Evolutionary conservation across 768 basidiomycete species (phyloP).

Genomic region (Xerocomellus amylosporus): DNA sequence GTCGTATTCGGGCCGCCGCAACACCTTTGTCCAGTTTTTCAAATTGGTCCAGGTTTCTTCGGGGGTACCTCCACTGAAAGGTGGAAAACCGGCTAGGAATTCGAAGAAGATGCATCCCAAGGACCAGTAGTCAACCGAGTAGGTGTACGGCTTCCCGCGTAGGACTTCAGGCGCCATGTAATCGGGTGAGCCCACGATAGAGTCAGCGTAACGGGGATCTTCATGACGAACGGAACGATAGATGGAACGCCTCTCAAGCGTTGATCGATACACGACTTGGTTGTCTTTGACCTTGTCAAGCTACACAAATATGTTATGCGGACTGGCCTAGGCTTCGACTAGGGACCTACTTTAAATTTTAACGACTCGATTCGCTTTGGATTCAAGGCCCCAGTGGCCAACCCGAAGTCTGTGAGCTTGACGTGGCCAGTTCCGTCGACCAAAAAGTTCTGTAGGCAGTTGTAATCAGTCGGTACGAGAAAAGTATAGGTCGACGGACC

Average conservation of each 20-base stretch:
- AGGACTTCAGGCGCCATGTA: slow-evolving; percentile 98
- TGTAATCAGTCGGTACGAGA: background rate
- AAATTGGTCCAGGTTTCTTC: slow-evolving; percentile 99
- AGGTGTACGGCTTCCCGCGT: slow-evolving; percentile 91
- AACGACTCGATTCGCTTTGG: slow-evolving; percentile 92
- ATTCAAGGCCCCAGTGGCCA: slow-evolving; percentile 94
- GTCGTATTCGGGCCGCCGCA: slow-evolving; percentile 93
- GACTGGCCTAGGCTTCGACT: background rate
- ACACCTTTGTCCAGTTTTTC: slow-evolving; percentile 94
- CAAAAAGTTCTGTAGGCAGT: slow-evolving; percentile 76
- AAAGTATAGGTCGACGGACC: slow-evolving; percentile 43
- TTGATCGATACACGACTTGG: slow-evolving; percentile 84
- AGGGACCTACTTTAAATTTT: slow-evolving; percentile 71
- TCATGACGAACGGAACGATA: slow-evolving; percentile 90
- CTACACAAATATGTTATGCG: slow-evolving; percentile 38
- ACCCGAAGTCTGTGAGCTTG: slow-evolving; percentile 95
- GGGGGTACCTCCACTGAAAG: slow-evolving; percentile 92
- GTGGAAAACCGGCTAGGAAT: slow-evolving; percentile 94
- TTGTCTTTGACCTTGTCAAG: slow-evolving; percentile 97
- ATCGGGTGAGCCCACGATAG: slow-evolving; percentile 96
- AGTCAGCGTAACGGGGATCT: slow-evolving; percentile 93
- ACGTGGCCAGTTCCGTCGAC: slow-evolving; percentile 96
- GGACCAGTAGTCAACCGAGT: slow-evolving; percentile 98
- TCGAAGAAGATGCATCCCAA: slow-evolving; percentile 98
- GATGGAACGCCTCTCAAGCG: slow-evolving; percentile 90